These are phyloP conservation scores for Orbilia quercus DNA, from an alignment of 2,329 filamentous ascomycete genomes.

Conservation along the genomic window DNA sequence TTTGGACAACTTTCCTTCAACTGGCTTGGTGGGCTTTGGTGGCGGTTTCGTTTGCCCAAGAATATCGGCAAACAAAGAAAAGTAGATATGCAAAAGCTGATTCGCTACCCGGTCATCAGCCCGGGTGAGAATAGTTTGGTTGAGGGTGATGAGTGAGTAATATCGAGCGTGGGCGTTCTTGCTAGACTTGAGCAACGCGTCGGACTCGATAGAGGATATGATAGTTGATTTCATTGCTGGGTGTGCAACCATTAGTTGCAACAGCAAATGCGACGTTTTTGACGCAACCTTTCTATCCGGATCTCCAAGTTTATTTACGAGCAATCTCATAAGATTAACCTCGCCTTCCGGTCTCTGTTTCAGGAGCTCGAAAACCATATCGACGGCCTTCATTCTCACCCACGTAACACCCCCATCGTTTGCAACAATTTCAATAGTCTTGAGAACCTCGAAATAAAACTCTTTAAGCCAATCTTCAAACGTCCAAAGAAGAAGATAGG, in stretches of 20 bases:
- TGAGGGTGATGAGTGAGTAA: constrained; percentile 94
- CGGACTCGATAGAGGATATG: constrained; percentile 84
- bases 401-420: constrained; percentile 90
- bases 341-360: constrained; percentile 98
- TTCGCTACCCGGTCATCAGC: constrained; percentile 85
- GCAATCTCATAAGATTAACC: constrained; percentile 85
- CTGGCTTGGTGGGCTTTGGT: constrained; percentile 63
- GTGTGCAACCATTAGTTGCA: constrained; percentile 88
- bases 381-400: constrained; percentile 85
- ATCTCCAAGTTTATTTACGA: constrained; percentile 97
- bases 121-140: constrained; percentile 90
- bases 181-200: constrained; percentile 85
- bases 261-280: constrained; percentile 88
- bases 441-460: constrained; percentile 90
- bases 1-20: constrained; percentile 62
- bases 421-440: constrained; percentile 90
- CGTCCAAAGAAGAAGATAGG: constrained; percentile 85
- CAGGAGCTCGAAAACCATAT: constrained; percentile 89
- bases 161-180: constrained; percentile 92
- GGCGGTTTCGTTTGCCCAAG: constrained; percentile 68
- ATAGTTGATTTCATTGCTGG: constrained; percentile 94
- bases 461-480: constrained; percentile 97
- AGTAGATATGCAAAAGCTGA: constrained; percentile 88
- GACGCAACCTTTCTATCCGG: constrained; percentile 95
- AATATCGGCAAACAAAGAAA: constrained; percentile 78